phyloP scores from a whole-genome alignment of 345 rosid species.

The Eutrema yunnanense region DNA sequence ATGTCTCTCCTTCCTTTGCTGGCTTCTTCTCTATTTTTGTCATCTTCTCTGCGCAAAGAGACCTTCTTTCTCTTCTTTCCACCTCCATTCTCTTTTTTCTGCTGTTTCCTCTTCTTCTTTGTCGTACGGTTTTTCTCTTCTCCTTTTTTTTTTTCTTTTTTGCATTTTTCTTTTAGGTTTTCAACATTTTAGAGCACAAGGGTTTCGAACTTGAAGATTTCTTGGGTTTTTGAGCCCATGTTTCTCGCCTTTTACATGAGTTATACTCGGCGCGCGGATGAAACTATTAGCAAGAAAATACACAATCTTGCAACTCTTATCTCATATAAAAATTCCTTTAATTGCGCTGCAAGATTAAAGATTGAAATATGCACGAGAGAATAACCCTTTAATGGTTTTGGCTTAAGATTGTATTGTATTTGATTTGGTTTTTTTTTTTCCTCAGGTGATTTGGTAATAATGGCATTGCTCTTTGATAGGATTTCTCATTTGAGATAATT shows the following conservation, averaged over 20 bases:
- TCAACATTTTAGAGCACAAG: not conserved
- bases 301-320: not conserved
- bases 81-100: not conserved
- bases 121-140: conserved; percentile 10
- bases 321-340: not conserved
- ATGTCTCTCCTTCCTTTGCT: conserved; percentile 12
- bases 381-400: not conserved
- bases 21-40: conserved; percentile 12
- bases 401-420: not conserved
- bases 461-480: conserved; percentile 1
- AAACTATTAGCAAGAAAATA: not conserved
- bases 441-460: not conserved
- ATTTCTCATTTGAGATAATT: not conserved
- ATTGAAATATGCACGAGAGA: not conserved
- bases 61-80: conserved; percentile 9
- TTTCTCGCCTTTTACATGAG: not conserved
- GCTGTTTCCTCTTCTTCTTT: not conserved
- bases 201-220: not conserved
- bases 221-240: not conserved
- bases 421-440: not conserved
- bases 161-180: not conserved
- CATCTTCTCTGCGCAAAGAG: conserved; percentile 1
- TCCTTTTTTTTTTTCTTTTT: not conserved
- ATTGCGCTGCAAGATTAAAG: not conserved
- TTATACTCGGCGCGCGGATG: not conserved